A percentile compares a stretch with the other conserved stretches of the same genome.
Conservation (phyloP, 768 basidiomycete genomes). For the Suillus alpinus region DNA sequence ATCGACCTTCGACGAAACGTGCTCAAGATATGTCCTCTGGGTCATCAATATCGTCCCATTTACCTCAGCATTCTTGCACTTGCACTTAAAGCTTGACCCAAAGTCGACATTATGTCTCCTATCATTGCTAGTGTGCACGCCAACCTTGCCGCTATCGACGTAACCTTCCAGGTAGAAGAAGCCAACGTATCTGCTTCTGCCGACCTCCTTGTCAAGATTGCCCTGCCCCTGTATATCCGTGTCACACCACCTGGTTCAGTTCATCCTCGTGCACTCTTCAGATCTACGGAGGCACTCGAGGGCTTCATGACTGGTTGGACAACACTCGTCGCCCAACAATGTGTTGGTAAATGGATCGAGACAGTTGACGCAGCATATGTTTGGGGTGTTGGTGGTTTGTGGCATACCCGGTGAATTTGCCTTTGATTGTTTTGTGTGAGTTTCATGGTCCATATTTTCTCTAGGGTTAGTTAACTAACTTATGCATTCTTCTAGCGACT, state of each 20-base stretch:
- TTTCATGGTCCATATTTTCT: too few relatives aligned
- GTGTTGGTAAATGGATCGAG: too few relatives aligned
- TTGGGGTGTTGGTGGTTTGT: too few relatives aligned
- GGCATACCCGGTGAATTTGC: too few relatives aligned
- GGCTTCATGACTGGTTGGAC: constrained; percentile 92
- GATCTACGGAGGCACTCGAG: constrained; percentile 61
- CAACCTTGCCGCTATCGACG: constrained; percentile 43
- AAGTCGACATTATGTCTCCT: constrained; percentile 69
- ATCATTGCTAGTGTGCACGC: constrained; percentile 57
- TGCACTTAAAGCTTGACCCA: too few relatives aligned
- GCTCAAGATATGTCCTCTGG: too few relatives aligned
- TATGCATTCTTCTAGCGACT: constrained; percentile 58
- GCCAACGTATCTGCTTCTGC: constrained; percentile 18
- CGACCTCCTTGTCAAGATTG: constrained; percentile 58
- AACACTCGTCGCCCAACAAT: constrained; percentile 79
- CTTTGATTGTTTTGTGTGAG: too few relatives aligned
- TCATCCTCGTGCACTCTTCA: constrained; percentile 29
- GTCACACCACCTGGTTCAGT: constrained; percentile 36
- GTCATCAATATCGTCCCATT: too few relatives aligned
- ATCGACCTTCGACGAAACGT: too few relatives aligned
- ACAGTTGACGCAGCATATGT: too few relatives aligned
- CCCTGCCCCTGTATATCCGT: constrained; percentile 56
- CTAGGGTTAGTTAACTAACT: too few relatives aligned
- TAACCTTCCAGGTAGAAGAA: not conserved
- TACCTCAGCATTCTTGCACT: too few relatives aligned